Base-by-base conservation (phyloP, 2,329 filamentous ascomycete genomes). In the Monosporascus sp. region DNA sequence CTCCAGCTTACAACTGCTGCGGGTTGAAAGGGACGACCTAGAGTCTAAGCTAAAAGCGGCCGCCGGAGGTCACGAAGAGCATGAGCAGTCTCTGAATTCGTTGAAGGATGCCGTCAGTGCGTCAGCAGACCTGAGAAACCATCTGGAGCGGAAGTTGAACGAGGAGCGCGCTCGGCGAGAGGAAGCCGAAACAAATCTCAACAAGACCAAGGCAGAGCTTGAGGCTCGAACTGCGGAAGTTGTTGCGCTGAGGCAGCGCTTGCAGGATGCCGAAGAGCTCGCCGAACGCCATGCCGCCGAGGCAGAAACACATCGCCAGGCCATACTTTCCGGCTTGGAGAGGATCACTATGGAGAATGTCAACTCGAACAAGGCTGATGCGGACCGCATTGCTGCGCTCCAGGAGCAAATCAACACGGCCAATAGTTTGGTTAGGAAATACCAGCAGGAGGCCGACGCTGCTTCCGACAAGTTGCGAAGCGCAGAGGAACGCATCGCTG, bases 401-500 rank as follows among this genome's bases (percentile, higher is more conserved):
- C 89, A 95, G 67, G 81, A 84, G 45, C 94, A 97, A 68, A 78
- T 96, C 15, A 81, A 87, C 58, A 75, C 86, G 44, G 89, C 93
- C 17, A 95, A 90, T 63, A 79, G 78, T 2, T 75, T 97, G 68
- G 91, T 92, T 28, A 89, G 88, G 69, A 91, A 91, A 65, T 96
- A 96, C 62, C 91, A 97, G 69, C 80, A 87, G 56, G 92, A 95
- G 55, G 93, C 92, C 1, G 91, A 99, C 68, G 74, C 79, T 26
- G 91, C 92, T 3, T 88, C 91, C 0, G 91, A 97, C 66, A 95
- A 92, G 68, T 78, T 99, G 51, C 88, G 94, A 51, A 88, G 88
- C 54, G 94, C 94, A 3, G 95, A 99, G 72, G 95, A 97, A 74
- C 86, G 94, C 43, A 97, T 99, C 68, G 95, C 94, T 5, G 94